Base-by-base conservation (phyloP, 768 basidiomycete genomes). In the Nidularia sp. region DNA sequence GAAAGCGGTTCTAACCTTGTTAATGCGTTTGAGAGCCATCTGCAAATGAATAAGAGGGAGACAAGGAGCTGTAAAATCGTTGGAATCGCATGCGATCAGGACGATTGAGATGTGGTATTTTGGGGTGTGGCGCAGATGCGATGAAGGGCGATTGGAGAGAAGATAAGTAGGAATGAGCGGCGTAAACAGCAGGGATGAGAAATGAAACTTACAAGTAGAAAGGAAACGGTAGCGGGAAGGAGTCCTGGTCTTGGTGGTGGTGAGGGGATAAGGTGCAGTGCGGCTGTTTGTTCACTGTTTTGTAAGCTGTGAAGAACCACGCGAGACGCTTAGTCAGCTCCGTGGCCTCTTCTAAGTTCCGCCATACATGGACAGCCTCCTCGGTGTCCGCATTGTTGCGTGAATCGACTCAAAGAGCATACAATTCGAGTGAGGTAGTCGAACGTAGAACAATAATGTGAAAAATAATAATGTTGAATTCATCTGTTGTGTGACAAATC, bases 21-120 rank as follows among this genome's bases (percentile, higher is more conserved):
- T 96, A 78, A 98, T 98, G 82, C 96, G 96, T 82, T 96, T 97
- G 61, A 97, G 82, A 66, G 96, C 94, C 96, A 98, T 98, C 62
- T 62, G 55, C 51, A 54, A 62, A 56, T 52, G 63, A 67, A 54
- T 48, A 56, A 45, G 58, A 62, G 60, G 60, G 54, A 56, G 59
- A 59, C 57, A 56, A 67, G 61, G 64, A 63, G 62, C 67, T 66
- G 57, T 25, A 54, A 57, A 57, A 61, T 59, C 65, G 60, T 62
- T 61, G 58, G 61, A 69, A 75, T 77, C 72, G 73, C 69, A 70
- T 65, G 58, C 67, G 73, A 77, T 75, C 73, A 71, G 61, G 55
- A 59, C 56, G 63, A 67, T 68, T 53, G 54, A 55, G 25, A 45
- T 8, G 48, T 35, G 3, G 41, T 49, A 45, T 22, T 44, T 12